Evolutionary conservation across 352 stramenopile species (phyloP).

Genomic region (Phytopythium montanum): DNA sequence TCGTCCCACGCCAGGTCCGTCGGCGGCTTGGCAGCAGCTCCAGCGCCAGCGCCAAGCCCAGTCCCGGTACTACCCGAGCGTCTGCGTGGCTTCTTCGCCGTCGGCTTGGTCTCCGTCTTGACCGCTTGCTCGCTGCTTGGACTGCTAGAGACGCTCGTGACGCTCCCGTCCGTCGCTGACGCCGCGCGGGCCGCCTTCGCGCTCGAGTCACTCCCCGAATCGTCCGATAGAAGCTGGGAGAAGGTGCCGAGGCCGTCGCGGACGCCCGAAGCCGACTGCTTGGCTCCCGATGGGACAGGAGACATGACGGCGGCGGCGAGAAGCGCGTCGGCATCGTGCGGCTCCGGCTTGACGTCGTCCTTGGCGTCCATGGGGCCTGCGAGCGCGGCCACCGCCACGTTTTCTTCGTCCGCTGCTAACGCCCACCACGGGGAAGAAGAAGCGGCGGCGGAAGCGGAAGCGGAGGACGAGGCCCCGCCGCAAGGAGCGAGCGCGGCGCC

Average conservation of each 20-base stretch:
- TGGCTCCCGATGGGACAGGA: not conserved
- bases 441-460: not conserved
- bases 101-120: not conserved
- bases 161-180: not conserved
- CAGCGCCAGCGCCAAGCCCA: too few relatives aligned
- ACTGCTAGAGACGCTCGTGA: not conserved
- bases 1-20: constrained; percentile 18
- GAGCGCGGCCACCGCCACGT: constrained; percentile 4
- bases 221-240: constrained; percentile 7
- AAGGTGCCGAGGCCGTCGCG: not conserved
- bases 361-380: not conserved
- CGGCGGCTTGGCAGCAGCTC: too few relatives aligned
- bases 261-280: not conserved
- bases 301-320: constrained; percentile 6
- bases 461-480: not conserved
- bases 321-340: constrained; percentile 5
- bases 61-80: not conserved
- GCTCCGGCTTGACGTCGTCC: constrained; percentile 1
- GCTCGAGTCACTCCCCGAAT: constrained; percentile 6
- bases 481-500: not conserved
- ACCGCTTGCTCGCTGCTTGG: not conserved
- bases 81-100: constrained; percentile 5
- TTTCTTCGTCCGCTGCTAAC: constrained; percentile 4
- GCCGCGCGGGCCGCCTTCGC: not conserved
- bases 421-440: constrained; percentile 2